These are phyloP conservation scores for Ramaria rubella DNA, from an alignment of 768 basidiomycete genomes.

Conservation along the genomic window DNA sequence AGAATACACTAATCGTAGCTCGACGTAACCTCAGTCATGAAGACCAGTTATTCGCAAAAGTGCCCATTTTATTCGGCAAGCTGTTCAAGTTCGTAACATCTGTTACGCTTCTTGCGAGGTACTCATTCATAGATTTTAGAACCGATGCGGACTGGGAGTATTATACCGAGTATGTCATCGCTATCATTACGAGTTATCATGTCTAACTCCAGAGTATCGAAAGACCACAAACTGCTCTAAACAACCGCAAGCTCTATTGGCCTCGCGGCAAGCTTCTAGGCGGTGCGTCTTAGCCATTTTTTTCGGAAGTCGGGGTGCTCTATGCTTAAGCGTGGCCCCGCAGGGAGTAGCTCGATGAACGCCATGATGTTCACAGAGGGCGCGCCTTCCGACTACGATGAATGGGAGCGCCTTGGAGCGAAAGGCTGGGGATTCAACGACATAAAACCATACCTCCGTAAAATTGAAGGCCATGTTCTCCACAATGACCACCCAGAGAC, in stretches of 20 bases:
- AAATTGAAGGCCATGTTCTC: neutral
- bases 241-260: neutral
- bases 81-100: neutral
- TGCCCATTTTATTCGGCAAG: neutral
- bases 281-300: neutral
- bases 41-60: neutral
- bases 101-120: neutral
- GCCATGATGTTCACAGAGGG: slow-evolving; percentile 25
- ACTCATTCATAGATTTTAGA: neutral
- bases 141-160: slow-evolving; percentile 2
- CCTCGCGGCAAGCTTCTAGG: slow-evolving; percentile 6
- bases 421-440: slow-evolving; percentile 18
- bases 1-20: too few species aligned
- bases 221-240: neutral
- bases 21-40: neutral
- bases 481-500: neutral
- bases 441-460: slow-evolving; percentile 13
- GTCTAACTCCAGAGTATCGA: too few species aligned
- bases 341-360: slow-evolving; percentile 19
- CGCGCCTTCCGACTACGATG: slow-evolving; percentile 17
- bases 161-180: neutral
- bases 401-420: slow-evolving; percentile 19
- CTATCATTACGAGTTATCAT: neutral
- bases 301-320: neutral
- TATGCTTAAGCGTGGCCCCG: neutral